A percentile compares a stretch with the other conserved stretches of the same genome.
Conservation (phyloP, 352 stramenopile genomes). For the Globisporangium parvum region DNA sequence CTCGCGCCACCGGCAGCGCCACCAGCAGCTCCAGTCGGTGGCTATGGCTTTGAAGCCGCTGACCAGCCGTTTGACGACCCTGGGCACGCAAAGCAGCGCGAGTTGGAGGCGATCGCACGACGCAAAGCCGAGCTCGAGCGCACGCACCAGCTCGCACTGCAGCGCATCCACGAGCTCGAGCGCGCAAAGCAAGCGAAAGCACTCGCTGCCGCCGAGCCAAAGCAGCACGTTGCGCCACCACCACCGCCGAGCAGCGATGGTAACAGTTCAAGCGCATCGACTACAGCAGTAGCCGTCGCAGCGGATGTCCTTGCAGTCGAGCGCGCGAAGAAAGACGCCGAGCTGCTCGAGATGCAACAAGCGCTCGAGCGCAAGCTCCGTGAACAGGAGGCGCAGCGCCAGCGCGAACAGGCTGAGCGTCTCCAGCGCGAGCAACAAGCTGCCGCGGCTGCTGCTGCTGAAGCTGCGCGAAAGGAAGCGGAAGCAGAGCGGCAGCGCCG, state of each 20-base stretch:
- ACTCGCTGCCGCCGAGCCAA: slow-evolving; percentile 28
- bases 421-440: slow-evolving; percentile 26
- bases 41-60: slow-evolving; percentile 8
- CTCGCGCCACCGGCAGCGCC: slow-evolving; percentile 6
- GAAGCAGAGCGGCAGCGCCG: slow-evolving; percentile 20
- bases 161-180: slow-evolving; percentile 42
- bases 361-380: slow-evolving; percentile 10
- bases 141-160: slow-evolving; percentile 45
- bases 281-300: too few species aligned
- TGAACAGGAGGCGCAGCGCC: slow-evolving; percentile 10
- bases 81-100: slow-evolving; percentile 16
- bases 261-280: slow-evolving; percentile 14
- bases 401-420: slow-evolving; percentile 4
- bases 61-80: slow-evolving; percentile 9
- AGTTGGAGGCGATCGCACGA: slow-evolving; percentile 54
- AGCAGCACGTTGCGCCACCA: neutral
- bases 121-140: slow-evolving; percentile 52
- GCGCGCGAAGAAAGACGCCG: slow-evolving; percentile 29
- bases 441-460: slow-evolving; percentile 5
- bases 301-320: slow-evolving; percentile 13
- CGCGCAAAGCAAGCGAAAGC: slow-evolving; percentile 46
- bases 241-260: slow-evolving; percentile 2
- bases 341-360: slow-evolving; percentile 7
- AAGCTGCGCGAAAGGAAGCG: slow-evolving; percentile 7
- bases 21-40: slow-evolving; percentile 1